These are phyloP conservation scores for Rhizodiscina lignyota DNA, from an alignment of 495 filamentous ascomycete species.

Conservation along the genomic window DNA sequence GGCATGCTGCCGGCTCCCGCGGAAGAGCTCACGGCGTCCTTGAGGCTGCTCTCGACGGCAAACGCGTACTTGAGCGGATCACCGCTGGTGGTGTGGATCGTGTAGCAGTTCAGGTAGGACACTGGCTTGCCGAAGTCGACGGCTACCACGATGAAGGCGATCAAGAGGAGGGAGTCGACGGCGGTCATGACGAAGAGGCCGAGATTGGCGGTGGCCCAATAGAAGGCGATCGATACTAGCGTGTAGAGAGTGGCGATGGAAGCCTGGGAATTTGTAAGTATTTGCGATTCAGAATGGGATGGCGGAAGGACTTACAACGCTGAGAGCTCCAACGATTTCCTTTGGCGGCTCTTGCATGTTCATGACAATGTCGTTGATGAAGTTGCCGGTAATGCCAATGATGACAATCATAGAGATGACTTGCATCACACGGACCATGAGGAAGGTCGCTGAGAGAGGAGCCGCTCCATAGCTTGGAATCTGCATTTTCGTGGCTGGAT, in stretches of 20 bases:
- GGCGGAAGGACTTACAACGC: constrained; percentile 42
- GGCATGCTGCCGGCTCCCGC: constrained; percentile 25
- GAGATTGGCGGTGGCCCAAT: constrained; percentile 50
- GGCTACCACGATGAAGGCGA: constrained; percentile 54
- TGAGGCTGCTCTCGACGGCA: constrained; percentile 11
- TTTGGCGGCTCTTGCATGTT: constrained; percentile 44
- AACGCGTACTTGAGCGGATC: constrained; percentile 20
- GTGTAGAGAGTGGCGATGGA: constrained; percentile 64
- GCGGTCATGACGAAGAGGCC: constrained; percentile 49
- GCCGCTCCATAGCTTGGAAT: constrained; percentile 45
- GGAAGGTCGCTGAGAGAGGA: constrained; percentile 58
- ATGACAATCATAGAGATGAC: constrained; percentile 55
- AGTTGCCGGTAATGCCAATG: constrained; percentile 68
- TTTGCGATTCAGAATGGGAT: constrained; percentile 1
- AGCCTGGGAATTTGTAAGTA: constrained; percentile 30
- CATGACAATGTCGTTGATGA: constrained; percentile 61
- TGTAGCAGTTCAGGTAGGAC: constrained; percentile 55
- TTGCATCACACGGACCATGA: constrained; percentile 53
- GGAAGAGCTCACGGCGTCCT: not conserved
- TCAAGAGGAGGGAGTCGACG: constrained; percentile 49
- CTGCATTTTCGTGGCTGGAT: constrained; percentile 29
- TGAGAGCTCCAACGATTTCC: constrained; percentile 61
- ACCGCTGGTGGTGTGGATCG: constrained; percentile 9
- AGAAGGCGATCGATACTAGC: constrained; percentile 58
- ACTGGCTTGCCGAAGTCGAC: constrained; percentile 67